These are phyloP conservation scores for Aspergillus jensenii DNA, from an alignment of 2,329 filamentous ascomycete genomes.

Conservation along the genomic window DNA sequence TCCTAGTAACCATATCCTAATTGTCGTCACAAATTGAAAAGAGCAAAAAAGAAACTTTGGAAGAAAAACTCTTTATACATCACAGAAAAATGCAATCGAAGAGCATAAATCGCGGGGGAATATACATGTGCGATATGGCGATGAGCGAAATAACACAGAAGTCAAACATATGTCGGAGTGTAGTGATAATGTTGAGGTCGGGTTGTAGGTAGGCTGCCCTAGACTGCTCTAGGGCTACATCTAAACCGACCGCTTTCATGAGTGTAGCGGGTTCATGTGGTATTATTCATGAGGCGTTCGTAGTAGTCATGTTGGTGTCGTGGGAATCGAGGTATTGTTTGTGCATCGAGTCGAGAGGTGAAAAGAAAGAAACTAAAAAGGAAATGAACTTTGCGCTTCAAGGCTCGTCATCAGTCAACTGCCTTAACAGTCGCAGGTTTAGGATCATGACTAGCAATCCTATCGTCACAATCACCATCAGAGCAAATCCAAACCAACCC, in stretches of 20 bases:
- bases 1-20: conserved; percentile 2
- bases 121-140: conserved; percentile 9
- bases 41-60: background rate
- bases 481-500: conserved; percentile 93
- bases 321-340: background rate
- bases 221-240: background rate
- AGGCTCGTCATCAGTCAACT: conserved; percentile 48
- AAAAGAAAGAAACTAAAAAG: conserved; percentile 9
- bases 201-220: background rate
- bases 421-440: conserved; percentile 77
- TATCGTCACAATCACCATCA: conserved; percentile 94
- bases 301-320: conserved; percentile 13
- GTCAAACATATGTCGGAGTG: background rate
- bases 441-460: conserved; percentile 94
- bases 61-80: conserved; percentile 11
- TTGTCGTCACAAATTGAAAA: background rate
- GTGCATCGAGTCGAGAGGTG: conserved; percentile 1
- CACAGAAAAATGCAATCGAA: conserved; percentile 5
- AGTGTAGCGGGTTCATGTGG: conserved; percentile 14
- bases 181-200: background rate
- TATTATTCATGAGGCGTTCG: conserved; percentile 21
- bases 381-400: background rate
- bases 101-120: background rate
- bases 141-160: background rate
- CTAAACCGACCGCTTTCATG: background rate